Percentiles rank a stretch among this genome's conserved stretches.
Evolutionary conservation across 148 eudicot genomes (phyloP).

Genomic region (Camellia granthamiana): DNA sequence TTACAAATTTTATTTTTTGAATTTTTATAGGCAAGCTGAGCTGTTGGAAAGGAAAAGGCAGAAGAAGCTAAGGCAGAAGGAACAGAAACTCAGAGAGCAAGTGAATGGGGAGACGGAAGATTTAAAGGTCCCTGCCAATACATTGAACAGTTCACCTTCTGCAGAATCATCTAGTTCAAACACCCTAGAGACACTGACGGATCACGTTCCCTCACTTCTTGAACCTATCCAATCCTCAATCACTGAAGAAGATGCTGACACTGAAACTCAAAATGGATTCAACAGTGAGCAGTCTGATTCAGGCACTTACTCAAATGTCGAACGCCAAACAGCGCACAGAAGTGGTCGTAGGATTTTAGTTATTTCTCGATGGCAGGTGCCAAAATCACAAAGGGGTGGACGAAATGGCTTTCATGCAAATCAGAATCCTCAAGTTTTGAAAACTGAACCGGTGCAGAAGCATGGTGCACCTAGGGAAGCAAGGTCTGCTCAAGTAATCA

Average conservation of each 20-base stretch:
- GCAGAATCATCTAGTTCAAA: constrained; percentile 37
- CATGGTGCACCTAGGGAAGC: constrained; percentile 39
- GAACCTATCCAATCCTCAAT: constrained; percentile 33
- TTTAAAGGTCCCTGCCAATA: constrained; percentile 23
- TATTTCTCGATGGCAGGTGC: constrained; percentile 52
- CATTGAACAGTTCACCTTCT: constrained; percentile 32
- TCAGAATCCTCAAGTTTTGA: constrained; percentile 37
- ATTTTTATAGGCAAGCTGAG: constrained; percentile 57
- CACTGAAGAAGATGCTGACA: constrained; percentile 31
- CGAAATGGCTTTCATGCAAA: constrained; percentile 40
- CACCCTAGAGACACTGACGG: constrained; percentile 28
- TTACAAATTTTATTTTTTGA: background rate
- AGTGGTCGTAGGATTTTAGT: constrained; percentile 32
- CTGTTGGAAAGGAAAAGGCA: constrained; percentile 62
- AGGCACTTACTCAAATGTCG: constrained; percentile 29
- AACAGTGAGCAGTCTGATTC: constrained; percentile 35
- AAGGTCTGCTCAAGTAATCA: constrained; percentile 29
- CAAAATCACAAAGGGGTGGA: constrained; percentile 44
- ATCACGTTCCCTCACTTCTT: constrained; percentile 21
- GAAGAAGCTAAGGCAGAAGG: constrained; percentile 82
- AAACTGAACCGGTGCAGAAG: constrained; percentile 36
- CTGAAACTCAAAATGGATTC: constrained; percentile 30
- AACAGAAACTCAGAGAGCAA: constrained; percentile 64
- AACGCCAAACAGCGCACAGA: constrained; percentile 26
- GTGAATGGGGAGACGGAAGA: constrained; percentile 35